Conservation (phyloP, 2,329 filamentous ascomycete species). For the Zymoseptoria brevis region DNA sequence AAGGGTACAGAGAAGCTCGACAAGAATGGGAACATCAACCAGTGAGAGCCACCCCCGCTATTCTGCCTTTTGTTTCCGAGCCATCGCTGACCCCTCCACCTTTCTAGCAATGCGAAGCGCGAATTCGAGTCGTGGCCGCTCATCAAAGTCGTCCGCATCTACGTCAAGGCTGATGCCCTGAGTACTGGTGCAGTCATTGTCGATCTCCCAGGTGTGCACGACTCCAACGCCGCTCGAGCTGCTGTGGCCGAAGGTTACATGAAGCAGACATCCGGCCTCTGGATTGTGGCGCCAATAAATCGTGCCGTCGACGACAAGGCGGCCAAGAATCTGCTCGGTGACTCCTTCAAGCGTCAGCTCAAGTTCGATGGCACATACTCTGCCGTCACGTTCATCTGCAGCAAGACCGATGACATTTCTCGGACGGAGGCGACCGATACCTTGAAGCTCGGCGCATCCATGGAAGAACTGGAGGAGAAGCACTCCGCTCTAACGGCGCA, state of each 20-base stretch:
- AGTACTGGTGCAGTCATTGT: constrained; percentile 50
- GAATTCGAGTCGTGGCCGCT: constrained; percentile 43
- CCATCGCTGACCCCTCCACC: not conserved
- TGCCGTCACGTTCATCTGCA: constrained; percentile 53
- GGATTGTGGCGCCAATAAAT: constrained; percentile 56
- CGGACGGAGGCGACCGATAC: constrained; percentile 37
- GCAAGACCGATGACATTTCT: constrained; percentile 55
- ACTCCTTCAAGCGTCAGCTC: constrained; percentile 51
- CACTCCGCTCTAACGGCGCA: constrained; percentile 24
- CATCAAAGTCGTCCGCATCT: constrained; percentile 48
- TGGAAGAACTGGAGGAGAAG: constrained; percentile 20
- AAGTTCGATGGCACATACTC: constrained; percentile 51
- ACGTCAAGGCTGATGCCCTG: constrained; percentile 43
- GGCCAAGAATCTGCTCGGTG: constrained; percentile 49
- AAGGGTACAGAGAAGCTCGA: constrained; percentile 32
- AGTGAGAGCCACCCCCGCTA: not conserved
- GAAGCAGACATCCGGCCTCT: constrained; percentile 52
- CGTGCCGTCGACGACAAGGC: constrained; percentile 54
- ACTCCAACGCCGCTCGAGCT: constrained; percentile 52
- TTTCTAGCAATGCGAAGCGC: constrained; percentile 21
- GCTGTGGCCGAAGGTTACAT: constrained; percentile 53
- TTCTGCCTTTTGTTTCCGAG: not conserved
- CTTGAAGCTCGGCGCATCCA: constrained; percentile 30
- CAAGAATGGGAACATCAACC: constrained; percentile 25
- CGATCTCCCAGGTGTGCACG: constrained; percentile 52